phyloP scores from a whole-genome alignment of 441 rosid genomes.

The Euphorbia schlechtendalii region DNA sequence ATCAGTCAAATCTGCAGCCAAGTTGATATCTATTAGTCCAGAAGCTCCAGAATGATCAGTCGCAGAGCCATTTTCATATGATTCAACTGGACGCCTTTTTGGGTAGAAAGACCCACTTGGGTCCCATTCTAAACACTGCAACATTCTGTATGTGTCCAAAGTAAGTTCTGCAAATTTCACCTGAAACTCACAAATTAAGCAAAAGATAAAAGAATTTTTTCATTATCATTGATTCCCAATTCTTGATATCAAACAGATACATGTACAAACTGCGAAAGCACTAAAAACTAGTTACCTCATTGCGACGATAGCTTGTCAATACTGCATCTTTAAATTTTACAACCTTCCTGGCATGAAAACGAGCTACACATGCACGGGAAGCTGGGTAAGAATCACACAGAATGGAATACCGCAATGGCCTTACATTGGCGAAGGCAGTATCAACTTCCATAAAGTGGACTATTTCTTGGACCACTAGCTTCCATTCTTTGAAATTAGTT shows the following conservation, averaged over 20 bases:
- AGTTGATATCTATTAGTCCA: conserved; percentile 67
- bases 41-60: conserved; percentile 75
- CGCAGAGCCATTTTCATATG: conserved; percentile 62
- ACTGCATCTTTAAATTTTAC: conserved; percentile 75
- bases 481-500: conserved; percentile 89
- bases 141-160: conserved; percentile 76
- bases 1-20: conserved; percentile 70
- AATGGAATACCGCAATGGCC: conserved; percentile 72
- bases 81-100: conserved; percentile 48
- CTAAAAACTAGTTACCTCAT: conserved; percentile 51
- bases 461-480: conserved; percentile 80
- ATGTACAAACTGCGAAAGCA: conserved; percentile 9
- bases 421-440: conserved; percentile 35
- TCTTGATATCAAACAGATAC: not conserved
- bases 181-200: conserved; percentile 37
- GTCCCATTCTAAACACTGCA: conserved; percentile 96
- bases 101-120: conserved; percentile 71
- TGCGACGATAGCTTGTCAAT: conserved; percentile 70
- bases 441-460: conserved; percentile 51
- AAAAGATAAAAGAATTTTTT: conserved; percentile 12
- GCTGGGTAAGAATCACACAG: conserved; percentile 59
- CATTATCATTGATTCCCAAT: not conserved
- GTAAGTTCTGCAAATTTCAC: conserved; percentile 93
- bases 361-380: conserved; percentile 66
- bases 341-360: conserved; percentile 80